Evolutionary conservation across 2,329 filamentous ascomycete genomes (phyloP).

Genomic region (Ascochyta koolunga): DNA sequence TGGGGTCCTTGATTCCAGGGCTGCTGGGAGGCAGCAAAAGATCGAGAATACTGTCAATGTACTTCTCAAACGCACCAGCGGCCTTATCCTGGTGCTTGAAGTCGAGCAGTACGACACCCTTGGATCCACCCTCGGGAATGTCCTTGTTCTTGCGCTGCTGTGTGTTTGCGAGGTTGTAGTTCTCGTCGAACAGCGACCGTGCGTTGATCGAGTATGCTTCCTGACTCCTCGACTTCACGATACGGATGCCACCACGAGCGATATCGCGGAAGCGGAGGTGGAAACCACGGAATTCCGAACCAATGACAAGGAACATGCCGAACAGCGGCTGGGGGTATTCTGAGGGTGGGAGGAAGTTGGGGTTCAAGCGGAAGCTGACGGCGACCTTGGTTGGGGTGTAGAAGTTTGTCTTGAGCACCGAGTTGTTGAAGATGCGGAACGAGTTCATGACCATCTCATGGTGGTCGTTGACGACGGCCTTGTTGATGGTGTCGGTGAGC

Average conservation of each 20-base stretch:
- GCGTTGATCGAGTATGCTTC: constrained; percentile 97
- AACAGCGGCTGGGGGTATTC: constrained; percentile 95
- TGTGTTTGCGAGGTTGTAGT: constrained; percentile 97
- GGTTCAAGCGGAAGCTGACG: constrained; percentile 92
- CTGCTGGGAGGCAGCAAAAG: constrained; percentile 87
- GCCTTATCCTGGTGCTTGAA: constrained; percentile 93
- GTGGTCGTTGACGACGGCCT: constrained; percentile 74
- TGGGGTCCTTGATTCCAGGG: constrained; percentile 97
- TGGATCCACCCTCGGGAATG: constrained; percentile 96
- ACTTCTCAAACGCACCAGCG: constrained; percentile 95
- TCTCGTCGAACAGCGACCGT: constrained; percentile 95
- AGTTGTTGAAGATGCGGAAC: constrained; percentile 93
- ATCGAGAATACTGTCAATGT: constrained; percentile 98
- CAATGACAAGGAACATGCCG: constrained; percentile 98
- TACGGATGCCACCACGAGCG: constrained; percentile 93
- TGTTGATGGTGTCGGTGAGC: constrained; percentile 49
- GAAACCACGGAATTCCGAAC: constrained; percentile 95
- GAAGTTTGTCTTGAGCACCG: constrained; percentile 94
- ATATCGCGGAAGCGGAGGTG: constrained; percentile 98
- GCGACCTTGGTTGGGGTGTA: constrained; percentile 99
- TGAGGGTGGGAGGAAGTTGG: constrained; percentile 82
- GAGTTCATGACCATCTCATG: constrained; percentile 98
- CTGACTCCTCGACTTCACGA: constrained; percentile 96
- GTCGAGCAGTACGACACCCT: constrained; percentile 95
- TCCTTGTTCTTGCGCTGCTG: constrained; percentile 99